Evolutionary conservation across 1,284 basidiomycete species (phyloP).

Genomic region (Moniliophthora roreri): DNA sequence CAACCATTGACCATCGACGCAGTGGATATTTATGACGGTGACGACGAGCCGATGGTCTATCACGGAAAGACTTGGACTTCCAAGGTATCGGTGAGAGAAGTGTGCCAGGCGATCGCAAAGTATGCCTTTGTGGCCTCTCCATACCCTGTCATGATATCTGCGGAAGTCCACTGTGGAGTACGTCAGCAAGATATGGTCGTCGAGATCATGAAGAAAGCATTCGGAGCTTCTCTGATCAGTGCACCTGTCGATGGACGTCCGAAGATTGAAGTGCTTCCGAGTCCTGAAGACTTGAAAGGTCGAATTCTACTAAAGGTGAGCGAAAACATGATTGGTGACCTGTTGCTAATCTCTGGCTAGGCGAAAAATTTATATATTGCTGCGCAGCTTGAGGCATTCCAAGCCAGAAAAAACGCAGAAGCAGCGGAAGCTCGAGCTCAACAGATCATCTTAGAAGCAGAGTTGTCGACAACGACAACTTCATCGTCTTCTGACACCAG

Average conservation of each 20-base stretch:
- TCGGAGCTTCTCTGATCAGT: slow-evolving; percentile 76
- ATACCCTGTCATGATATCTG: slow-evolving; percentile 93
- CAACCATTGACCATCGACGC: background rate
- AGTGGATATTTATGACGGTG: slow-evolving; percentile 97
- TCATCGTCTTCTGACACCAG: slow-evolving; percentile 43
- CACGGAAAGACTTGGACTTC: slow-evolving; percentile 94
- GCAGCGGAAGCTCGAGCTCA: background rate
- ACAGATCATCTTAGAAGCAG: slow-evolving; percentile 34
- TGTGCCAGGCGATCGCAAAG: slow-evolving; percentile 85
- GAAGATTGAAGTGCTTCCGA: slow-evolving; percentile 67
- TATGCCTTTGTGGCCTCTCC: slow-evolving; percentile 94
- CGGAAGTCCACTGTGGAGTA: slow-evolving; percentile 88
- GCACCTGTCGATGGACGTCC: slow-evolving; percentile 53
- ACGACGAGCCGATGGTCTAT: slow-evolving; percentile 79
- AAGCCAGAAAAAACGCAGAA: slow-evolving; percentile 27
- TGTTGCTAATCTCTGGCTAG: slow-evolving; percentile 27
- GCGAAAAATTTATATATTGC: slow-evolving; percentile 61
- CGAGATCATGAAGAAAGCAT: slow-evolving; percentile 73
- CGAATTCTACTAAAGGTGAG: slow-evolving; percentile 83
- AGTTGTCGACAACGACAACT: slow-evolving; percentile 39
- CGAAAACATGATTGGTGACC: background rate
- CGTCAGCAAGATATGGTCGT: slow-evolving; percentile 85
- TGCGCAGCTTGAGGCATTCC: slow-evolving; percentile 38
- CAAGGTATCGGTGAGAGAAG: slow-evolving; percentile 82
- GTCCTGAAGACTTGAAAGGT: slow-evolving; percentile 83